phyloP scores from a whole-genome alignment of 768 basidiomycete genomes.

The Phlebiopsis flavidoalba region DNA sequence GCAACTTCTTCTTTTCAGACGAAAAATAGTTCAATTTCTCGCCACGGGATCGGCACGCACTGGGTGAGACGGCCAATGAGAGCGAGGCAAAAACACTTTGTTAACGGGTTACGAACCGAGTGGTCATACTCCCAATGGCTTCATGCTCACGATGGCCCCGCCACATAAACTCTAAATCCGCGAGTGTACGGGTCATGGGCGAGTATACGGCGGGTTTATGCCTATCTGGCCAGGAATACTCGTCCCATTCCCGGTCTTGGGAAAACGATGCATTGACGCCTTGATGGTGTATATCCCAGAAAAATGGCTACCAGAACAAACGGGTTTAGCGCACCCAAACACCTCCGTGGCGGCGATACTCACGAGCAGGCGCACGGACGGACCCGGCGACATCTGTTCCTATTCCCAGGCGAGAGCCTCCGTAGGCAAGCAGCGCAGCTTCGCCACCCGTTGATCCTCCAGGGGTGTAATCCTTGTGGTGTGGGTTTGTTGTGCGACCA shows the following conservation, averaged over 20 bases:
- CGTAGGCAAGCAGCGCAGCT: slow-evolving; percentile 41
- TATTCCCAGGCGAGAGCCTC: slow-evolving; percentile 42
- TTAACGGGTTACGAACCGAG: slow-evolving; percentile 24
- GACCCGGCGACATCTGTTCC: slow-evolving; percentile 48
- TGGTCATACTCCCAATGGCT: slow-evolving; percentile 41
- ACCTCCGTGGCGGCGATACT: slow-evolving; percentile 2
- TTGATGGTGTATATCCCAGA: slow-evolving; percentile 40
- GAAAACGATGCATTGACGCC: slow-evolving; percentile 34
- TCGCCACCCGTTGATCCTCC: slow-evolving; percentile 52
- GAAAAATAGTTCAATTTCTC: slow-evolving; percentile 25
- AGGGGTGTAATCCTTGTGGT: slow-evolving; percentile 31
- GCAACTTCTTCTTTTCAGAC: slow-evolving; percentile 24
- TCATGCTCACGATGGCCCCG: slow-evolving; percentile 34
- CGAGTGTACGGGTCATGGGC: slow-evolving; percentile 41
- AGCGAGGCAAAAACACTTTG: not conserved
- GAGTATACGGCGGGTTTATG: slow-evolving; percentile 31
- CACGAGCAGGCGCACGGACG: slow-evolving; percentile 45
- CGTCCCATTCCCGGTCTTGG: slow-evolving; percentile 28
- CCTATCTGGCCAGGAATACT: slow-evolving; percentile 39
- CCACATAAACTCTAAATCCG: slow-evolving; percentile 41
- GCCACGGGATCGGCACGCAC: slow-evolving; percentile 41
- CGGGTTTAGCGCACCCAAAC: not conserved
- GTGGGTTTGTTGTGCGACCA: slow-evolving; percentile 43
- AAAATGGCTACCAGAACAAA: slow-evolving; percentile 18
- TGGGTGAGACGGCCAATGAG: slow-evolving; percentile 9